phyloP scores from a whole-genome alignment of 2,329 filamentous ascomycete genomes.

The Ciborinia camelliae region DNA sequence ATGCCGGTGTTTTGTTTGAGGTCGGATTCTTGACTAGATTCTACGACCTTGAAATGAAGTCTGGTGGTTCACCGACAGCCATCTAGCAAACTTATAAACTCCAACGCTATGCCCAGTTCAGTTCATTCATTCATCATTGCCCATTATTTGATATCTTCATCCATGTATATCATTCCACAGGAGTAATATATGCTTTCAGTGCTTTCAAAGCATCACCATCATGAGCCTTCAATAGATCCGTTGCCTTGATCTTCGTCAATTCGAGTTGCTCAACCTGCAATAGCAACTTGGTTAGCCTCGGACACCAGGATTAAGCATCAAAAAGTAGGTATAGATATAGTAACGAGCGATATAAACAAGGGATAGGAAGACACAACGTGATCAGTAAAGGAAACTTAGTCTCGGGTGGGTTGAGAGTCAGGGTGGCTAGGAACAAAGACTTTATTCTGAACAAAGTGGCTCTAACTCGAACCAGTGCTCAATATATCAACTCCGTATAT shows the following conservation, averaged over 20 bases:
- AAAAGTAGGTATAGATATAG: background rate
- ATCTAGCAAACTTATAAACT: conserved; percentile 21
- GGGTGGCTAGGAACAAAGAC: conserved; percentile 1
- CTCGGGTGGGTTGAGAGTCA: background rate
- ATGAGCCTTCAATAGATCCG: conserved; percentile 67
- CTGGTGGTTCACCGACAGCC: background rate
- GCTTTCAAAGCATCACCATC: conserved; percentile 68
- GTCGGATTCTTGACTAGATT: conserved; percentile 8
- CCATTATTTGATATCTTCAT: background rate
- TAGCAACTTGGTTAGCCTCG: conserved; percentile 22
- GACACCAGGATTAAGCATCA: background rate
- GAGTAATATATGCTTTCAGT: conserved; percentile 56
- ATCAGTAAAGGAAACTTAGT: background rate
- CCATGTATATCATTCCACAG: conserved; percentile 22
- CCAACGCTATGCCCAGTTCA: conserved; percentile 28
- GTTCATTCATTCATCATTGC: too few relatives aligned
- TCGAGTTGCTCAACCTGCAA: conserved; percentile 68
- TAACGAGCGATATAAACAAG: background rate
- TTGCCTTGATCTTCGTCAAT: conserved; percentile 66
- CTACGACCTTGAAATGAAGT: background rate
- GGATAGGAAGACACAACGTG: background rate
- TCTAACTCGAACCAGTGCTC: background rate
- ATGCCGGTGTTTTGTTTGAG: background rate
- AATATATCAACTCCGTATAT: background rate
- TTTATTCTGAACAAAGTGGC: background rate